A percentile compares a stretch with the other conserved stretches of the same genome.
These are phyloP conservation scores for Abortiporus biennis DNA, from an alignment of 1,284 basidiomycete species.

Conservation along the genomic window DNA sequence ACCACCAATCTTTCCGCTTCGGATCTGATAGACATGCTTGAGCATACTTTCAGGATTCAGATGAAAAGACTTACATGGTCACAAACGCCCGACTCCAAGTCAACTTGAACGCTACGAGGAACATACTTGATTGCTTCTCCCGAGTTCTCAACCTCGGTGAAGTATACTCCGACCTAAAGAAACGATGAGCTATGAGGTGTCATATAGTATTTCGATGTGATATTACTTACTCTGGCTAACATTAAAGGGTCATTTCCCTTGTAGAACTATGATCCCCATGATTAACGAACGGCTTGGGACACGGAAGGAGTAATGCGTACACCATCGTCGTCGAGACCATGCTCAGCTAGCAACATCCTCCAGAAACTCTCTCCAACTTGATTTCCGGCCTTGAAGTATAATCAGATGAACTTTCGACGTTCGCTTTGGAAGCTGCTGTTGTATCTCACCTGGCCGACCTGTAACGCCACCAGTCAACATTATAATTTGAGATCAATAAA, in stretches of 20 bases:
- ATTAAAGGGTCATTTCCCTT: conserved; percentile 42
- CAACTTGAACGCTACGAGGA: conserved; percentile 90
- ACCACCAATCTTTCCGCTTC: conserved; percentile 60
- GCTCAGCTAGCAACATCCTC: conserved; percentile 75
- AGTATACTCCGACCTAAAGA: conserved; percentile 67
- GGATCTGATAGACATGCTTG: conserved; percentile 46
- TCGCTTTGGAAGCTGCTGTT: background rate
- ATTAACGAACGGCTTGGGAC: background rate
- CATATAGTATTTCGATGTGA: background rate
- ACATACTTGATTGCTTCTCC: conserved; percentile 65
- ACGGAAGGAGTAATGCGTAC: conserved; percentile 33
- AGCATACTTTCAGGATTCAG: background rate
- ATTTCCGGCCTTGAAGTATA: conserved; percentile 50
- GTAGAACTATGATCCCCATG: conserved; percentile 31
- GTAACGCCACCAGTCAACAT: conserved; percentile 2
- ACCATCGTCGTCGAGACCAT: conserved; percentile 67
- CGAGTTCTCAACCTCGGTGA: conserved; percentile 49
- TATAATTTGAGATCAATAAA: background rate
- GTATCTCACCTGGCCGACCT: conserved; percentile 59
- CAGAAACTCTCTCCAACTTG: conserved; percentile 79
- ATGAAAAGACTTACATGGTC: conserved; percentile 50
- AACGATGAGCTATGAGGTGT: background rate
- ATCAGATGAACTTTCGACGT: conserved; percentile 7
- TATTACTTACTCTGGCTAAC: conserved; percentile 34
- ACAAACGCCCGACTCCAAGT: conserved; percentile 89